Conservation (phyloP, 495 filamentous ascomycete genomes). For the Hyaloscypha variabilis region DNA sequence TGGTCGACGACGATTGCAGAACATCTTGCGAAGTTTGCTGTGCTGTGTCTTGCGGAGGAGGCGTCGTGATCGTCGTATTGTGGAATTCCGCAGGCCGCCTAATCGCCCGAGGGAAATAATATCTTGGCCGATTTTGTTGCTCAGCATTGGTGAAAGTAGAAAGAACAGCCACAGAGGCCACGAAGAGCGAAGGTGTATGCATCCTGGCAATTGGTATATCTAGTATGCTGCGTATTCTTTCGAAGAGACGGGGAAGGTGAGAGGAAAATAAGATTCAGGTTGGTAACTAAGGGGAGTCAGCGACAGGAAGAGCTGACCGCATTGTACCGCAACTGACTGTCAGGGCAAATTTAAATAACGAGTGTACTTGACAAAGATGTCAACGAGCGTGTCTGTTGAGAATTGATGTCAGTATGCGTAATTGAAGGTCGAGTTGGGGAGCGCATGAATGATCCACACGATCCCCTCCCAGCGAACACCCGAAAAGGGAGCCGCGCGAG, state of each 20-base stretch:
- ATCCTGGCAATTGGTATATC: slow-evolving; percentile 32
- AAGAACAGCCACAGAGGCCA: slow-evolving; percentile 53
- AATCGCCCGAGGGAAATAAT: slow-evolving; percentile 63
- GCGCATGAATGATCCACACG: slow-evolving; percentile 38
- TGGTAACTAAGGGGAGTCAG: slow-evolving; percentile 34
- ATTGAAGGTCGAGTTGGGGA: slow-evolving; percentile 32
- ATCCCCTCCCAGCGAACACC: slow-evolving; percentile 4
- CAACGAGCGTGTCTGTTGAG: slow-evolving; percentile 54
- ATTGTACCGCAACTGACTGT: slow-evolving; percentile 42
- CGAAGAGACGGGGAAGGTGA: slow-evolving; percentile 19
- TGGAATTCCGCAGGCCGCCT: slow-evolving; percentile 51
- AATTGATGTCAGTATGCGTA: slow-evolving; percentile 34
- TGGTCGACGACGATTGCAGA: slow-evolving; percentile 12
- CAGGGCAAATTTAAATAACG: slow-evolving; percentile 54
- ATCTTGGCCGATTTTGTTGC: slow-evolving; percentile 46
- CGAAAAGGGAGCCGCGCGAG: slow-evolving; percentile 16
- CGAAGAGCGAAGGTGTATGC: slow-evolving; percentile 48
- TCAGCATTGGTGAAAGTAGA: slow-evolving; percentile 50
- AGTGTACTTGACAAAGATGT: slow-evolving; percentile 66
- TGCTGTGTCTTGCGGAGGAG: slow-evolving; percentile 18
- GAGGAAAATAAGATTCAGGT: slow-evolving; percentile 26
- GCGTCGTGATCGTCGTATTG: slow-evolving; percentile 48
- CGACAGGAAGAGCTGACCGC: slow-evolving; percentile 27
- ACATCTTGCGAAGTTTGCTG: slow-evolving; percentile 22
- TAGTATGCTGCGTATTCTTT: slow-evolving; percentile 27